These are phyloP conservation scores for Prunus kanzakura DNA, from an alignment of 306 rosid species.

Conservation along the genomic window DNA sequence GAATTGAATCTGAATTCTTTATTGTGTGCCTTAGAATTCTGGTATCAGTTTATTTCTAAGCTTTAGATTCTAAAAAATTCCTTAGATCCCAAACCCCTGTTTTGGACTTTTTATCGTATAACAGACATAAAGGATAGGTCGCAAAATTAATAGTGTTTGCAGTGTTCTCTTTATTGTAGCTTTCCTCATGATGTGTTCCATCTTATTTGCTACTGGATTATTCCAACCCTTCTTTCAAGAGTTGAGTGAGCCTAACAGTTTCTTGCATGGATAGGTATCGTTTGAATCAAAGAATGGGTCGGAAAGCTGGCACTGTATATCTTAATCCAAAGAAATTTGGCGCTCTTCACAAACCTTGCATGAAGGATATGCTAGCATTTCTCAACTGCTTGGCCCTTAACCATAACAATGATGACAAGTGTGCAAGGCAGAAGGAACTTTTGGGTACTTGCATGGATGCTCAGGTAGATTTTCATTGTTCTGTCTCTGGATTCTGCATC, in stretches of 20 bases:
- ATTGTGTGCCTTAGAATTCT: neutral
- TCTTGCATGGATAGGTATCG: neutral
- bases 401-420: constrained; percentile 39
- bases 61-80: neutral
- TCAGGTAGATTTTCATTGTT: constrained; percentile 46
- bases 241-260: neutral
- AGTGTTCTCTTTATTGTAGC: neutral
- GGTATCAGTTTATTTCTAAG: neutral
- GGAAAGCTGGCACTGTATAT: constrained; percentile 62
- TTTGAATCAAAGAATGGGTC: constrained; percentile 50
- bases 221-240: neutral
- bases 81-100: neutral
- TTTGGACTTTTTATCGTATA: neutral
- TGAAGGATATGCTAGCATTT: constrained; percentile 77
- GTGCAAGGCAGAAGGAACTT: constrained; percentile 58
- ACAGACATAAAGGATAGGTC: neutral
- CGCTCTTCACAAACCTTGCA: constrained; percentile 76
- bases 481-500: constrained; percentile 9
- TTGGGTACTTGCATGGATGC: constrained; percentile 63
- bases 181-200: neutral
- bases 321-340: constrained; percentile 79
- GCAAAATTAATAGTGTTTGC: neutral
- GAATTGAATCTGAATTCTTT: neutral
- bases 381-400: constrained; percentile 68
- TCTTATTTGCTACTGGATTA: neutral